These are phyloP conservation scores for Pyropia yezoensis DNA, from an alignment of 23 red algal species.

Conservation along the genomic window DNA sequence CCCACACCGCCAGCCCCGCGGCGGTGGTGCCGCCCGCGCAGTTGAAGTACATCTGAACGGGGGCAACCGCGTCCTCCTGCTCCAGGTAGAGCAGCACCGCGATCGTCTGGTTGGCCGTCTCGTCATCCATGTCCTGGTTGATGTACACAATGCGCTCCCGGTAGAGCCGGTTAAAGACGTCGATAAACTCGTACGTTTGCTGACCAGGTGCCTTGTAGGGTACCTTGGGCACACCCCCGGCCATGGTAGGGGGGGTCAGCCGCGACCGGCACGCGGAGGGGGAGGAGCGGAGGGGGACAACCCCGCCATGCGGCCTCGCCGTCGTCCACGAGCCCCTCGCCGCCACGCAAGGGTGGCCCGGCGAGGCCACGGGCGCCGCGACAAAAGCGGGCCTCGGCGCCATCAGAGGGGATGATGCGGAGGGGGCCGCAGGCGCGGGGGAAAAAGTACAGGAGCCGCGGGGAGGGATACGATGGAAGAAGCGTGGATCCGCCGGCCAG, in stretches of 20 bases:
- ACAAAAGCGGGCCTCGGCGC: no score
- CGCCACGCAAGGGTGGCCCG: no score
- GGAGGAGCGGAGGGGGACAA: no score
- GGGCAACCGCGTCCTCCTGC: conserved; percentile 72
- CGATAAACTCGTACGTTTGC: conserved; percentile 92
- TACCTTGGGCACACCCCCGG: conserved; percentile 78
- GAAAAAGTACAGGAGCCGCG: no score
- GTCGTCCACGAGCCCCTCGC: no score
- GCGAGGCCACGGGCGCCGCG: no score
- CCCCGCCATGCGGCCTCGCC: no score
- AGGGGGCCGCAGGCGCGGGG: no score
- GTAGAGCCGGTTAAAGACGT: conserved; percentile 94
- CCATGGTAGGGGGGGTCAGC: conserved; percentile 19
- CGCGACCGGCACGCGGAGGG: not conserved
- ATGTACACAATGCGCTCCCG: conserved; percentile 94
- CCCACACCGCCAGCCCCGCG: conserved; percentile 81
- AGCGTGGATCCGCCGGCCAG: no score
- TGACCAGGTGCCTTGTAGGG: conserved; percentile 93
- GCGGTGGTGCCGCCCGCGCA: conserved; percentile 70
- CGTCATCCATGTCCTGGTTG: conserved; percentile 93
- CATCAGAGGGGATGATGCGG: no score
- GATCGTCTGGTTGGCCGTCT: conserved; percentile 92
- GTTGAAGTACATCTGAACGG: conserved; percentile 86
- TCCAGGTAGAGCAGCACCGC: conserved; percentile 84
- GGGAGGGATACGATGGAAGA: no score